Base-by-base conservation (phyloP, 208 protist genomes). In the Phytomonas francai region DNA sequence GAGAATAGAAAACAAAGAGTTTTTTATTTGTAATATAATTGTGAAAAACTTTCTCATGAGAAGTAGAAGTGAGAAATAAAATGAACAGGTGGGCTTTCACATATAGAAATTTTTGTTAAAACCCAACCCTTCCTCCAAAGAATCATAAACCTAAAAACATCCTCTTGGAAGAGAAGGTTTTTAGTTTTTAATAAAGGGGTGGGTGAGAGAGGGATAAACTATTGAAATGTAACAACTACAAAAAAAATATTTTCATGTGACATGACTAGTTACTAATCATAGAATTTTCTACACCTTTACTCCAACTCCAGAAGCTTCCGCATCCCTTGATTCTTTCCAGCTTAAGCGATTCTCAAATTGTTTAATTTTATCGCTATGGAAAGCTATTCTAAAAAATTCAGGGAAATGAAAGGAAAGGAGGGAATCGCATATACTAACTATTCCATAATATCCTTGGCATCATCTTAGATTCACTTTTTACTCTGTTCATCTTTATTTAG, bases 221-320 rank as follows among this genome's bases (percentile, higher is more conserved):
- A 64, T 64, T 28, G 56, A n/a, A 45, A 34, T 28, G 49, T 58
- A 30, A 67, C 9, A 54, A 51, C 22, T 28, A 67, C 4, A 67
- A 67, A 42, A 14, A n/a, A 32, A 51, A 3, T 42, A 63, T 59
- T 29, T 49, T 49, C 39, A 49, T 49, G 39, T 49, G 14, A 3
- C 39, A 19, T 49, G 39, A 49, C 39, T 49, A 49, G 2, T 22
- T 19, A 19, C 39, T 49, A 49, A 49, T 49, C 9, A 49, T 49
- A 49, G 16, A 22, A 49, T 49, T 49, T 19, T 19, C 39, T 49
- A 49, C 2, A 49, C 39, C 39, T 1, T 19, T 12, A 36, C 4
- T 22, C 16, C 39, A 19, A 49, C 16, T 49, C 2, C 12, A 19
- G 7, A 49, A 49, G 16, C 12, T 19, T 49, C 6, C 4, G 39